Base-by-base conservation (phyloP, 768 basidiomycete genomes). In the Leccinum broughii region DNA sequence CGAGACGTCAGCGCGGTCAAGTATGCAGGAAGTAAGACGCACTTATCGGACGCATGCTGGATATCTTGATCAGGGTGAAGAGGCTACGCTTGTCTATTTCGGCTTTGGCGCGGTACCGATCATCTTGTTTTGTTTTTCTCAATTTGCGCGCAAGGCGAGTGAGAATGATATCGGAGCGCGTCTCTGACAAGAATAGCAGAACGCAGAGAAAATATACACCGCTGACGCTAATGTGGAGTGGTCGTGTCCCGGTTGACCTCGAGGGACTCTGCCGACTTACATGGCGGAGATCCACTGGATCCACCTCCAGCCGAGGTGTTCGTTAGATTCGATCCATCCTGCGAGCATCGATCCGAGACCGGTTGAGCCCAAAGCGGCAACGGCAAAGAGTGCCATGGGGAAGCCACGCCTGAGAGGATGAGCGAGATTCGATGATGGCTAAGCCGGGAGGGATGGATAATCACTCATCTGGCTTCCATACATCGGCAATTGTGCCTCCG, bases 221-320 rank as follows among this genome's bases (percentile, higher is more conserved):
- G 30, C 79, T 79, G 34, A 85, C 67, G 53, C 90, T 89, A 55
- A 50, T 20, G 44, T 46, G 20, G 44, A 56, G 62, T 46, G 14
- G 7, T 58, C 54, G 24, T 5, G 20, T 57, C 41, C 44, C 6
- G 6, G 32, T 54, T 17, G 7, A 56, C 6, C 17, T 10, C 24
- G 51, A 51, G 53, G 53, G 48, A 54, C 48, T 11, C 10, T 7
- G 35, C 37, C 15, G 50, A 68, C 66, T 57, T 44, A 85, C 87
- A 88, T 89, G 66, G 85, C 77, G 62, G 86, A 85, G 9, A 91
- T 81, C 91, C 90, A 93, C 66, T 92, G 85, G 26, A 95, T 90
- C 90, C 91, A 93, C 28, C 90, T 78, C 90, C 92, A 93, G 62
- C 79, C 78, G 1, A 92, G 70, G 20, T 74, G 75, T 0, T 76